These are phyloP conservation scores for Thermothielavioides terrestris DNA, from an alignment of 495 filamentous ascomycete genomes.

Conservation along the genomic window DNA sequence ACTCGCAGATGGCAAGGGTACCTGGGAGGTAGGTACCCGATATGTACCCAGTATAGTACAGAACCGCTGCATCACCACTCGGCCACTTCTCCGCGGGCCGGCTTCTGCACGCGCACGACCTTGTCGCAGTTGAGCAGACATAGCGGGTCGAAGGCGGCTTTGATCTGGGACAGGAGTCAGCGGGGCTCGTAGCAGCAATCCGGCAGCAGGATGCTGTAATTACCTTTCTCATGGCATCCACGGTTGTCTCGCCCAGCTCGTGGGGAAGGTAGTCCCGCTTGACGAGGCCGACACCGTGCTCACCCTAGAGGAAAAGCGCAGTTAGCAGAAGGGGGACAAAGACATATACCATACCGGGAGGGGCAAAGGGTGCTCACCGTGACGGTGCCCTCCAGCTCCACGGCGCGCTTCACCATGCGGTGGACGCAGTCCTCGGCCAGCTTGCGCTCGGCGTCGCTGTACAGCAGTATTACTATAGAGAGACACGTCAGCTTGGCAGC, in stretches of 20 bases:
- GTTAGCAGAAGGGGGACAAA: not conserved
- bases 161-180: conserved; percentile 35
- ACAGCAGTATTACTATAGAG: conserved; percentile 55
- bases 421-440: conserved; percentile 64
- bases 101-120: conserved; percentile 55
- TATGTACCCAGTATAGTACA: too few species aligned
- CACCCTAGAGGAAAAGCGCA: conserved; percentile 39
- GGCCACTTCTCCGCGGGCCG: conserved; percentile 41
- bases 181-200: too few species aligned
- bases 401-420: conserved; percentile 73
- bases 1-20: too few species aligned
- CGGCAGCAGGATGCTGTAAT: too few species aligned
- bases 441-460: conserved; percentile 55
- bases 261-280: conserved; percentile 73
- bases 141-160: conserved; percentile 66
- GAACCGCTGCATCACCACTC: conserved; percentile 34
- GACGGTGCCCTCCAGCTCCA: conserved; percentile 76
- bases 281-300: conserved; percentile 73
- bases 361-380: conserved; percentile 36
- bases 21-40: too few species aligned
- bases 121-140: conserved; percentile 78
- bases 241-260: conserved; percentile 61
- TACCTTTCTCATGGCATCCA: conserved; percentile 73
- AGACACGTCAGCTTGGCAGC: conserved; percentile 11
- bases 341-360: too few species aligned